A percentile compares a stretch with the other conserved stretches of the same genome.
phyloP scores from a whole-genome alignment of 306 rosid genomes.

The Amphicarpaea edgeworthii region DNA sequence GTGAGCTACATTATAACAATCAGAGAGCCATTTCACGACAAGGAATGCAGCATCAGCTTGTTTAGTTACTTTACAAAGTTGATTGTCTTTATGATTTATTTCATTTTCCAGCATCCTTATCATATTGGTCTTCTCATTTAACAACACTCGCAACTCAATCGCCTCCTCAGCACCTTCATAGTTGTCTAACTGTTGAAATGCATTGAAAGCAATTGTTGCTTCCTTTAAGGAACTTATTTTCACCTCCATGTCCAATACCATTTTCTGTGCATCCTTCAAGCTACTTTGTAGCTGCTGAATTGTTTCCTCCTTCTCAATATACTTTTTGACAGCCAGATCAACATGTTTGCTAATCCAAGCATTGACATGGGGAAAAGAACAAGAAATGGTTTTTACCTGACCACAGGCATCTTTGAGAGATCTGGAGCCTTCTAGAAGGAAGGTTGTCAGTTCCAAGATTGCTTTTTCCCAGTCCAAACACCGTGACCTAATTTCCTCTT shows the following conservation, averaged over 20 bases:
- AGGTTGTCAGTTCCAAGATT: conserved; percentile 75
- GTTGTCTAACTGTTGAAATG: conserved; percentile 58
- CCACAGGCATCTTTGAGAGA: conserved; percentile 84
- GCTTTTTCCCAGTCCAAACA: conserved; percentile 88
- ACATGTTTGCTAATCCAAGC: conserved; percentile 70
- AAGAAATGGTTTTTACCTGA: conserved; percentile 71
- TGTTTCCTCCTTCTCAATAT: conserved; percentile 86
- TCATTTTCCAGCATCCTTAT: conserved; percentile 56
- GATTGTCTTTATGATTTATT: conserved; percentile 53
- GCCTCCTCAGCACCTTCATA: conserved; percentile 52
- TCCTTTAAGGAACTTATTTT: conserved; percentile 81
- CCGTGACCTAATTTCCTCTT: conserved; percentile 64
- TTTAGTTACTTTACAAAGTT: conserved; percentile 58
- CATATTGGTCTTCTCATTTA: conserved; percentile 61
- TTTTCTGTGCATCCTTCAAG: conserved; percentile 80
- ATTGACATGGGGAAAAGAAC: conserved; percentile 77
- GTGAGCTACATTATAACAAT: conserved; percentile 49
- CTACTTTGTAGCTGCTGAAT: conserved; percentile 70
- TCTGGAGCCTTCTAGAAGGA: conserved; percentile 90
- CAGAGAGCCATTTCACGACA: conserved; percentile 67
- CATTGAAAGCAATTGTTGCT: conserved; percentile 74
- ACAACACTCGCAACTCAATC: conserved; percentile 49
- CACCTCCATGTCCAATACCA: conserved; percentile 74
- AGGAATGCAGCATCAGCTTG: conserved; percentile 62
- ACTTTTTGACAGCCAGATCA: conserved; percentile 72